Evolutionary conservation across 129 eudicot genomes (phyloP), one percentile per base, ranked within the genome.

Genomic region (Pittosporum tobira): DNA sequence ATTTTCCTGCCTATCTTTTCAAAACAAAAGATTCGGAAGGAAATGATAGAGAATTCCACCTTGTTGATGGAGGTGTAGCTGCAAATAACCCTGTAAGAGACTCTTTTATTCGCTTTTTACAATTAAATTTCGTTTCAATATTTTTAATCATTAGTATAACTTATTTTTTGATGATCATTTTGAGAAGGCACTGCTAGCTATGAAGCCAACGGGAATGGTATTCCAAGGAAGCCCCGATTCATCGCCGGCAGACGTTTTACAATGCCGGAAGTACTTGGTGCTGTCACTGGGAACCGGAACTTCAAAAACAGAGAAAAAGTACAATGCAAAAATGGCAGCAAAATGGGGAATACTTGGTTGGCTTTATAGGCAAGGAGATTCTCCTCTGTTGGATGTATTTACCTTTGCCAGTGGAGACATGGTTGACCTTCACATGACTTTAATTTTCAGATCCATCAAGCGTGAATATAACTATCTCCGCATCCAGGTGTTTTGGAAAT

Each of bases 41-140:
- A 46, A 73, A 71, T 8, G 60, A 28, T 27, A 74, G 56, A 62
- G 74, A 71, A n/a, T 80, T 66, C 58, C 65, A 84, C 51, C 73
- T 80, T 18, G 66, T 84, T 21, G 87, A 84, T 61, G 94, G 87
- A 15, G 94, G 87, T 9, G 79, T 84, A 18, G 84, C 84, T 1
- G 84, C 87, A 38, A 84, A 77, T 66, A 80, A 84, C 43, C 94
- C 87, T 23, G 94, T 80, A 68, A 68, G 67, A 14, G 9, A 30
- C 25, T 51, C 0, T 6, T 4, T 31, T n/a, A n/a, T n/a, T n/a
- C n/a, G n/a, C n/a, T n/a, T n/a, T n/a, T n/a, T n/a, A n/a, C n/a
- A n/a, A n/a, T n/a, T n/a, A n/a, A n/a, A n/a, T n/a, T n/a, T n/a
- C n/a, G n/a, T n/a, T n/a, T n/a, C n/a, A n/a, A n/a, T n/a, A n/a